Percentiles rank a stretch among this genome's conserved stretches.
phyloP scores from a whole-genome alignment of 306 rosid genomes.

The Rosa persica region DNA sequence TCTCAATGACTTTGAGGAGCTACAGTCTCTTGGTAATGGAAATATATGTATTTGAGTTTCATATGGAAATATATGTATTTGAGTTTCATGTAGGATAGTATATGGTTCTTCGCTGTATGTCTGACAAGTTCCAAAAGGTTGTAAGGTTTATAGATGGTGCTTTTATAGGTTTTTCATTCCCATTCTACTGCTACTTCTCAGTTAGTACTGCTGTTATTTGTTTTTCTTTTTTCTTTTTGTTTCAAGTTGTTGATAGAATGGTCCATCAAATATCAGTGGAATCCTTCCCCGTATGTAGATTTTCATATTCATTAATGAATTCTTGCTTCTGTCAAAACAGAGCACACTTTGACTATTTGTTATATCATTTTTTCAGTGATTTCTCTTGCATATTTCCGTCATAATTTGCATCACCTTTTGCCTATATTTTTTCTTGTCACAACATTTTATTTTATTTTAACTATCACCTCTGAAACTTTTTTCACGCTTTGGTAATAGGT shows the following conservation, averaged over 20 bases:
- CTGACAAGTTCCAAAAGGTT: background rate
- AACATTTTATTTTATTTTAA: background rate
- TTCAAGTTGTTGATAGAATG: background rate
- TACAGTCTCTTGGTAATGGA: conserved; percentile 77
- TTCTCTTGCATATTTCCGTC: background rate
- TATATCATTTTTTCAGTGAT: background rate
- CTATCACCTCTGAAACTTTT: background rate
- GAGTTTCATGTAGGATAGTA: background rate
- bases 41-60: conserved; percentile 14
- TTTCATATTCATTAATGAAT: background rate
- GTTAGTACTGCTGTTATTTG: background rate
- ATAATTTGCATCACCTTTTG: background rate
- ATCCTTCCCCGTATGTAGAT: background rate
- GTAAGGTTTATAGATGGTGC: background rate
- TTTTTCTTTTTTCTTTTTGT: background rate
- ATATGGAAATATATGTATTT: conserved; percentile 23
- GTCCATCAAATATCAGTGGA: background rate
- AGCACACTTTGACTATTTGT: background rate
- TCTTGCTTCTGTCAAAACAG: background rate
- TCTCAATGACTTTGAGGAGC: conserved; percentile 94
- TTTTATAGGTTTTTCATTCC: background rate
- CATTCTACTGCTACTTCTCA: background rate
- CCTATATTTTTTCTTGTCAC: background rate
- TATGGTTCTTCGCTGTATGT: conserved; percentile 10
- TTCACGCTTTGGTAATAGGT: conserved; percentile 43